Evolutionary conservation across 495 filamentous ascomycete species (phyloP), one percentile per base, ranked within the genome.

Genomic region (Opeltia flavorubescens): DNA sequence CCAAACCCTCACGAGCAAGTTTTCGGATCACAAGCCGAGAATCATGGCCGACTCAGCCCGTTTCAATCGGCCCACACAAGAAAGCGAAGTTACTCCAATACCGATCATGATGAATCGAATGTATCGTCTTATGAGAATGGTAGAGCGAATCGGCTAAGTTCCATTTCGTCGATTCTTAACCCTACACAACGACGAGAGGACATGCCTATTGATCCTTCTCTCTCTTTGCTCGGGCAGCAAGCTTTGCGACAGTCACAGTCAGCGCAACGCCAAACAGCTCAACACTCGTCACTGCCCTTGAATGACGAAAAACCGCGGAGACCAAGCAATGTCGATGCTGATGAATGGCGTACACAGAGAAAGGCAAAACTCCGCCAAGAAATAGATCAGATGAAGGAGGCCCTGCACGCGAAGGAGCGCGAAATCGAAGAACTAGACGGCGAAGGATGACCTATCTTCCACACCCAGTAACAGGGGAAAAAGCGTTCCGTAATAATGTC

Each of bases 161-260:
- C 83, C 1, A 91, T 91, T 41, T 86, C 78, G 27, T 86, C 84
- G 2, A 83, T 93, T 36, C 65, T 93, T 24, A 89, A 89, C 49
- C 78, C 77, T n/a, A 45, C 58, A 6, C 56, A 59, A 20, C 47
- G 64, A 25, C 63, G 60, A 21, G 62, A 65, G 18, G 67, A 74
- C n/a, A 60, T 70, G 8, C 68, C 65, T 0, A 55, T 75, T 24
- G 74, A 78, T 47, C 66, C 66, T 2, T 65, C 64, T 17, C 61
- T 73, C 9, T 60, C 66, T 13, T 52, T 59, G 17, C 43, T 71
- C 28, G 51, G 55, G 26, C 59, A 61, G 1, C 36, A 35, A 20
- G 53, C 59, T 29, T 43, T 63, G 27, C 60, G 59, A 27, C 54
- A 51, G 30, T 57, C 65, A 29, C 62, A 58, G 30, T 51, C 55